Evolutionary conservation across 495 filamentous ascomycete genomes (phyloP).

Genomic region (Lasiosphaeriaceae sp.): DNA sequence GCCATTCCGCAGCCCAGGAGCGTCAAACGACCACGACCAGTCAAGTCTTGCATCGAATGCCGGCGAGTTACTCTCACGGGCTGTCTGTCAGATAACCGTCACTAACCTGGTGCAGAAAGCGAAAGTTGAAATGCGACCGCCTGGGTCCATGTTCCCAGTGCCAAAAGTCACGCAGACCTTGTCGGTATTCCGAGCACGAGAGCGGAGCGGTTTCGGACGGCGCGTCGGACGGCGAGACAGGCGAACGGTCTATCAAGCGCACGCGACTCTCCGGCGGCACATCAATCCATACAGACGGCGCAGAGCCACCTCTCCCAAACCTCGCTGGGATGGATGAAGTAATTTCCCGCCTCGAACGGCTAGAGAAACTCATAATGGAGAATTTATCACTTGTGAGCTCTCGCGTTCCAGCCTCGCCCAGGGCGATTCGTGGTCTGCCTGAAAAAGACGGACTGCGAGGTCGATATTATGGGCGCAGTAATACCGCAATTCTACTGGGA

Average conservation of each 20-base stretch:
- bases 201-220: conserved; percentile 30
- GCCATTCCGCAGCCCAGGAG: conserved; percentile 11
- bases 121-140: conserved; percentile 58
- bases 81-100: not conserved
- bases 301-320: not conserved
- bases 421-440: not conserved
- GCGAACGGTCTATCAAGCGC: conserved; percentile 31
- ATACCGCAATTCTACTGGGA: conserved; percentile 26
- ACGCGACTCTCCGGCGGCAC: not conserved
- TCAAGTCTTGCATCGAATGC: conserved; percentile 43
- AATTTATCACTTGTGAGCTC: not conserved
- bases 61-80: conserved; percentile 24
- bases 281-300: not conserved
- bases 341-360: conserved; percentile 27
- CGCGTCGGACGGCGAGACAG: conserved; percentile 29
- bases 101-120: conserved; percentile 26
- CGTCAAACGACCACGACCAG: conserved; percentile 41
- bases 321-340: conserved; percentile 28
- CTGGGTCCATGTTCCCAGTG: conserved; percentile 54
- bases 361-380: conserved; percentile 28
- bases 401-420: not conserved
- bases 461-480: not conserved
- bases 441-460: not conserved
- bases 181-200: conserved; percentile 33
- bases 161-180: conserved; percentile 44